Conservation (phyloP, 73 alveolate species). For the Symbiodinium pilosum region DNA sequence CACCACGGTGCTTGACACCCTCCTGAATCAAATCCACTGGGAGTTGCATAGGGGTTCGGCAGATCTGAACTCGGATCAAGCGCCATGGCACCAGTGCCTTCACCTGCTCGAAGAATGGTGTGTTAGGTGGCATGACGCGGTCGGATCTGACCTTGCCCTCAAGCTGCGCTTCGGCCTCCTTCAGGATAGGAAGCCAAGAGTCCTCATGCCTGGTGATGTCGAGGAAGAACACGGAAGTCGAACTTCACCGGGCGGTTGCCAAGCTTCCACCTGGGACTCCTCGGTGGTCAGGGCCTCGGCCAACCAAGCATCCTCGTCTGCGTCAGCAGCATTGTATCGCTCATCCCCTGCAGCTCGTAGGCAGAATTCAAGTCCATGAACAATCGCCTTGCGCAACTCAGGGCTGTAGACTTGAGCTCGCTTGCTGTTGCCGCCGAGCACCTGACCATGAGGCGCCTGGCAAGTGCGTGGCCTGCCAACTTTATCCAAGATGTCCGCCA, state of each 20-base stretch:
- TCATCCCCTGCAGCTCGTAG: not conserved
- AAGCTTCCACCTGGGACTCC: not conserved
- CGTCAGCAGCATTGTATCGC: not conserved
- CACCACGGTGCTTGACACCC: not conserved
- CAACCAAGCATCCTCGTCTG: not conserved
- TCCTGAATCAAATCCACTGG: not conserved
- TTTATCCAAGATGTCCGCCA: not conserved
- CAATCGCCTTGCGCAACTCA: not conserved
- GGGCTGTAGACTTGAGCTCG: constrained; percentile 1
- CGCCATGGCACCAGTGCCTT: not conserved
- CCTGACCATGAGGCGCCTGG: not conserved
- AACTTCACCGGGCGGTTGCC: not conserved
- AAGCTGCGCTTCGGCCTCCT: not conserved
- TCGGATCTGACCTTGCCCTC: not conserved
- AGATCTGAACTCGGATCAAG: not conserved
- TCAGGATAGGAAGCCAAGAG: not conserved
- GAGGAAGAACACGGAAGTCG: not conserved
- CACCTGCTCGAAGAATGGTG: constrained; percentile 23
- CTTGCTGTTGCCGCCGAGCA: not conserved
- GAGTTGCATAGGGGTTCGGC: not conserved
- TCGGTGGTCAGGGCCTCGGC: not conserved
- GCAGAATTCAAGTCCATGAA: not conserved
- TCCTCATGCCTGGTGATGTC: not conserved
- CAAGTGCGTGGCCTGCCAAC: not conserved
- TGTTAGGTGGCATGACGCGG: not conserved